Conservation (phyloP, 2,329 filamentous ascomycete species). For the Aspergillus floridensis region DNA sequence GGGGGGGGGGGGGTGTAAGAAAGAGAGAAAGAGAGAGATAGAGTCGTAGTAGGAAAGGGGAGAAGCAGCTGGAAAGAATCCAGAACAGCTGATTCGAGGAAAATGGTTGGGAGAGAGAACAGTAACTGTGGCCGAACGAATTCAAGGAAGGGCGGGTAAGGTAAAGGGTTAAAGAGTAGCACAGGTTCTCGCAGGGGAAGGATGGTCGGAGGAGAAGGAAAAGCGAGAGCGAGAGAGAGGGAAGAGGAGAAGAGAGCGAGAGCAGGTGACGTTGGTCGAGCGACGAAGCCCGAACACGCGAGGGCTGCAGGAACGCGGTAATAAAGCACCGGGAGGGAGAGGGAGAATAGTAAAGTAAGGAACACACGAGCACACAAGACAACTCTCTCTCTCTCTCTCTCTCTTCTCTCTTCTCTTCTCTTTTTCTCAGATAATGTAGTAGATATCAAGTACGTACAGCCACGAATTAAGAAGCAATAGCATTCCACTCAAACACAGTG, state of each 20-base stretch:
- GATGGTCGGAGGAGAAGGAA: constrained; percentile 15
- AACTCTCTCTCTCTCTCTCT: constrained; percentile 1
- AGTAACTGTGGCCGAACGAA: constrained; percentile 19
- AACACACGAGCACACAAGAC: constrained; percentile 17
- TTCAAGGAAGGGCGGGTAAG: constrained; percentile 16
- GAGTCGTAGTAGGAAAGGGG: constrained; percentile 10
- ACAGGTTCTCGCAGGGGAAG: constrained; percentile 12
- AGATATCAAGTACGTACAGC: constrained; percentile 7
- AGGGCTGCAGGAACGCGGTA: constrained; percentile 31
- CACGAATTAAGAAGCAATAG: constrained; percentile 3
- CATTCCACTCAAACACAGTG: not conserved
- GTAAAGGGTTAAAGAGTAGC: constrained; percentile 8
- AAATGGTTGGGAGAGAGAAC: constrained; percentile 12
- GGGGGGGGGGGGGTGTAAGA: constrained; percentile 10
- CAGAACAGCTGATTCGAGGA: constrained; percentile 14
- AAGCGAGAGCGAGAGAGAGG: constrained; percentile 20
- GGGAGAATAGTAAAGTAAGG: constrained; percentile 15
- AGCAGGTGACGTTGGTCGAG: constrained; percentile 35
- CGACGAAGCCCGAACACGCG: constrained; percentile 32
- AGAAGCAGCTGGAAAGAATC: constrained; percentile 19
- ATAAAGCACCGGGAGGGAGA: constrained; percentile 23
- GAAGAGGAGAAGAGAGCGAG: constrained; percentile 10
- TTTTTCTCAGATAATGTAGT: constrained; percentile 7
- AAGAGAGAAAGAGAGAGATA: constrained; percentile 3
- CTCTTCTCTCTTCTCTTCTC: not conserved